phyloP scores from a whole-genome alignment of 2,329 filamentous ascomycete species.

The Elsinoe batatas region DNA sequence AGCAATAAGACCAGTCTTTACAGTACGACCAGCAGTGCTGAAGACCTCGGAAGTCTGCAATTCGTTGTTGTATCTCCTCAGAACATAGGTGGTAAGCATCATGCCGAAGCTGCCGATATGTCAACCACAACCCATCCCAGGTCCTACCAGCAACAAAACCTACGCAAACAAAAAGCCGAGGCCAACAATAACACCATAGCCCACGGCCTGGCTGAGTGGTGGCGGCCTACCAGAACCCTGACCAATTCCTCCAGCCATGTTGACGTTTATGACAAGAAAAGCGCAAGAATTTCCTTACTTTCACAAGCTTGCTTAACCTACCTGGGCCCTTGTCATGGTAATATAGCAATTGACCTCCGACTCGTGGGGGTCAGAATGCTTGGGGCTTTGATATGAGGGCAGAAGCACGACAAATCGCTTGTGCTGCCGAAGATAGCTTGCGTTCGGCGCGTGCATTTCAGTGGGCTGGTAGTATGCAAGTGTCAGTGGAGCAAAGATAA shows the following conservation, averaged over 20 bases:
- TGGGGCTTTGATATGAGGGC: conserved; percentile 4
- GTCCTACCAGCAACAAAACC: conserved; percentile 16
- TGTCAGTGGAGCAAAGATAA: neutral
- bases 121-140: conserved; percentile 15
- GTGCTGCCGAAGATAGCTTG: neutral
- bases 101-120: conserved; percentile 46
- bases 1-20: conserved; percentile 80
- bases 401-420: conserved; percentile 3
- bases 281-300: neutral
- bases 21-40: conserved; percentile 74
- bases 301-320: neutral
- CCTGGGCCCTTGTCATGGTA: neutral
- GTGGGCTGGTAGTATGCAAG: neutral
- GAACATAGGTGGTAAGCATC: conserved; percentile 61
- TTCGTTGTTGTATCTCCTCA: conserved; percentile 63
- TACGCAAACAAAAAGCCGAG: conserved; percentile 62
- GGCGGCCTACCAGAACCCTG: conserved; percentile 4
- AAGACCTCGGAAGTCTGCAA: conserved; percentile 90
- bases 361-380: neutral
- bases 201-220: conserved; percentile 49
- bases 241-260: conserved; percentile 7
- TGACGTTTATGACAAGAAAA: neutral
- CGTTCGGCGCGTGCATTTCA: neutral
- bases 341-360: neutral
- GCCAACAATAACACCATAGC: conserved; percentile 70